phyloP scores from a whole-genome alignment of 1,139 yeast species.

The Pichia sp. region DNA sequence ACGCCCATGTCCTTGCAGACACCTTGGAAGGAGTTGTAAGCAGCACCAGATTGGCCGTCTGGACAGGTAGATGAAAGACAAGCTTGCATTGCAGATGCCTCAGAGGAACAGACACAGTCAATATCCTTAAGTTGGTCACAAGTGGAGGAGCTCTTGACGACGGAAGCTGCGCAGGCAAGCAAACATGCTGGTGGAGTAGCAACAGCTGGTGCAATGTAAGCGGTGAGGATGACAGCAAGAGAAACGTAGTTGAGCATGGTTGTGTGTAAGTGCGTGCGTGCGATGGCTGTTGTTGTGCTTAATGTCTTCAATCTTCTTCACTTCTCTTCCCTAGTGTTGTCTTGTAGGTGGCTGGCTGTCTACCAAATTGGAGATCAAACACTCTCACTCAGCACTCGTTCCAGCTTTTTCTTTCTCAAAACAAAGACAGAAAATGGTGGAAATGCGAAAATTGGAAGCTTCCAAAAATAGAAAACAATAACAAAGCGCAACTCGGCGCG shows the following conservation, averaged over 20 bases:
- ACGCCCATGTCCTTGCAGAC: conserved; percentile 43
- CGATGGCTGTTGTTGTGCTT: not conserved
- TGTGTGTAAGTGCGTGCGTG: not conserved
- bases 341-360: too few relatives aligned
- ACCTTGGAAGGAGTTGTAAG: conserved; percentile 47
- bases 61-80: conserved; percentile 69
- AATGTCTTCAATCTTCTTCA: not conserved
- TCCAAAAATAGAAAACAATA: too few relatives aligned
- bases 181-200: conserved; percentile 90
- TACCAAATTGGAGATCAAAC: too few relatives aligned
- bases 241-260: conserved; percentile 13
- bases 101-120: conserved; percentile 55
- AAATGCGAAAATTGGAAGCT: too few relatives aligned
- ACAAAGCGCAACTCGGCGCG: too few relatives aligned
- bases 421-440: too few relatives aligned
- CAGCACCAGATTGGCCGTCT: conserved; percentile 46
- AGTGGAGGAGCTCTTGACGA: conserved; percentile 44
- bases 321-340: too few relatives aligned
- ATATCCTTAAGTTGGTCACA: conserved; percentile 57
- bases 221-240: conserved; percentile 8
- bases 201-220: conserved; percentile 42
- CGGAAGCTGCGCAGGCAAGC: conserved; percentile 77
- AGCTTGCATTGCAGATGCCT: conserved; percentile 41
- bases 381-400: too few relatives aligned
- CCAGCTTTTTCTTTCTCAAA: too few relatives aligned